Conservation (phyloP, 116 monocot genomes). For the Thalassia testudinum region DNA sequence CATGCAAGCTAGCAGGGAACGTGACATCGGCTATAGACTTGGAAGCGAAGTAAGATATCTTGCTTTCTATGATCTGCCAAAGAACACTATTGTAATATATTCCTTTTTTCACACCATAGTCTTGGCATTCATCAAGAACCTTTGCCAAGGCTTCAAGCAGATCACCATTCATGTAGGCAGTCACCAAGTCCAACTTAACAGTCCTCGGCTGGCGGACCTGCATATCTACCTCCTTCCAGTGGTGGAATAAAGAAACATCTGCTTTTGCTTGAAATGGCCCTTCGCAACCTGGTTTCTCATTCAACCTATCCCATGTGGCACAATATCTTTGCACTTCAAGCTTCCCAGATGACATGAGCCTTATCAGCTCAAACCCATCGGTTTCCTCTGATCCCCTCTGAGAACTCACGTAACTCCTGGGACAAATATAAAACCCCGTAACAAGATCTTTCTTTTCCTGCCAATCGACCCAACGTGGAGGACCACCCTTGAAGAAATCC, state of each 20-base stretch:
- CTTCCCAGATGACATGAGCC: conserved; percentile 60
- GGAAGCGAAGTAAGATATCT: conserved; percentile 9
- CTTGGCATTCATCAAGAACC: conserved; percentile 2
- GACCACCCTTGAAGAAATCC: conserved; percentile 11
- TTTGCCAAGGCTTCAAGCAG: conserved; percentile 16
- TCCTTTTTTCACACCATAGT: conserved; percentile 1
- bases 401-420: conserved; percentile 7
- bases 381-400: conserved; percentile 5
- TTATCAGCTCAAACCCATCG: conserved; percentile 44
- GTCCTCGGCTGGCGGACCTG: conserved; percentile 1
- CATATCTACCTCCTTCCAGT: conserved; percentile 6
- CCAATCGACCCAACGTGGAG: conserved; percentile 2
- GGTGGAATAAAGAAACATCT: conserved; percentile 2
- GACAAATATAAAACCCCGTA: conserved; percentile 49
- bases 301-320: conserved; percentile 12
- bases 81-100: neutral
- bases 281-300: neutral
- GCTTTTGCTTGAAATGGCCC: conserved; percentile 2
- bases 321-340: conserved; percentile 59
- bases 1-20: conserved; percentile 53
- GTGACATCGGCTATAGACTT: conserved; percentile 30
- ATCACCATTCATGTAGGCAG: conserved; percentile 36
- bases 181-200: conserved; percentile 31
- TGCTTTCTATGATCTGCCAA: conserved; percentile 6
- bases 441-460: conserved; percentile 24